Conservation (phyloP, 768 basidiomycete species). For the Tubosaeta sp. region DNA sequence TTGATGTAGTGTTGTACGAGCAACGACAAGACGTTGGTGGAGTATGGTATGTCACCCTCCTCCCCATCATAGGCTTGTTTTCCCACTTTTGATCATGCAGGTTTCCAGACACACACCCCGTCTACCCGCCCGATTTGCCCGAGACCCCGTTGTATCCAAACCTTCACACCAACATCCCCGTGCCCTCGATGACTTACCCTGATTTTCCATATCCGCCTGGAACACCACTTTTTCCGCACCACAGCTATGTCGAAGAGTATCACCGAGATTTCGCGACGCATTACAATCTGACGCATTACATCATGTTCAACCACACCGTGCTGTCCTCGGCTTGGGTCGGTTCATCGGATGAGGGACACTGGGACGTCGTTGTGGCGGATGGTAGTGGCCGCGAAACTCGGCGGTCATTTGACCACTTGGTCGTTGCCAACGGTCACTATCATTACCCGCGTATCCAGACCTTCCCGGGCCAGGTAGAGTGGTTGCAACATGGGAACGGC, state of each 20-base stretch:
- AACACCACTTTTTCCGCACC: conserved; percentile 48
- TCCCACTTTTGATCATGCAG: conserved; percentile 9
- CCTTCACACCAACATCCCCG: conserved; percentile 52
- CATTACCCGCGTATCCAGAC: conserved; percentile 44
- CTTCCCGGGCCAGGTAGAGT: conserved; percentile 46
- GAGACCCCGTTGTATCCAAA: conserved; percentile 53
- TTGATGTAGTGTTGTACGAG: conserved; percentile 53
- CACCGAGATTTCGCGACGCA: conserved; percentile 40
- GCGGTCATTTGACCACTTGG: conserved; percentile 47
- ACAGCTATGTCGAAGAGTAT: conserved; percentile 44
- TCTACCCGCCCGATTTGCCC: conserved; percentile 44
- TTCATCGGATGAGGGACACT: conserved; percentile 33
- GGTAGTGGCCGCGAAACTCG: conserved; percentile 17
- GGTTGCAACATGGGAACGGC: conserved; percentile 34
- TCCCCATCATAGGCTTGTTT: no score
- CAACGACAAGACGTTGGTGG: conserved; percentile 52
- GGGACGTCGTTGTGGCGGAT: conserved; percentile 39
- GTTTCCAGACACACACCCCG: conserved; percentile 31
- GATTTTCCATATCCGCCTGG: conserved; percentile 46
- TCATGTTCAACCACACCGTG: conserved; percentile 43
- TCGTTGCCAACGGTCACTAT: conserved; percentile 55
- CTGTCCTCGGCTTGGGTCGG: conserved; percentile 43
- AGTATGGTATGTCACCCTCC: conserved; percentile 40
- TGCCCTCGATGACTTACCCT: conserved; percentile 58
- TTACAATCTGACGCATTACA: conserved; percentile 36